phyloP scores from a whole-genome alignment of 2,329 filamentous ascomycete species.

The Botryotinia convoluta region DNA sequence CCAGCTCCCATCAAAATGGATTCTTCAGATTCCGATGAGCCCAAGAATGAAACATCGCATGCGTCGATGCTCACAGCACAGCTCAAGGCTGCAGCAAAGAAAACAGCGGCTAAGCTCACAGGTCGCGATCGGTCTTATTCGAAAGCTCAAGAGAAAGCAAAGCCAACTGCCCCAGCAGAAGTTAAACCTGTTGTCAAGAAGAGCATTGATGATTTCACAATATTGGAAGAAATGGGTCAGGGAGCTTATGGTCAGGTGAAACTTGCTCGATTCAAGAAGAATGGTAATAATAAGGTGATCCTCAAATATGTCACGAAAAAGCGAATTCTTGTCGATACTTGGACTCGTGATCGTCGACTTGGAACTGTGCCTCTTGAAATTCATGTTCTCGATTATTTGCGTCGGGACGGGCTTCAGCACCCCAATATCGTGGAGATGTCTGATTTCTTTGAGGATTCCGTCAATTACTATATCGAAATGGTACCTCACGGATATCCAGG shows the following conservation, averaged over 20 bases:
- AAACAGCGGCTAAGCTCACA: conserved; percentile 53
- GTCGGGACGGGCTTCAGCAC: conserved; percentile 65
- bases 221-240: conserved; percentile 97
- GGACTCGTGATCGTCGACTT: conserved; percentile 88
- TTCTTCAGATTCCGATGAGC: conserved; percentile 50
- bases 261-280: conserved; percentile 80
- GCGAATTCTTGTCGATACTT: conserved; percentile 95
- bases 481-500: conserved; percentile 89
- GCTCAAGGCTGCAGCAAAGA: conserved; percentile 55
- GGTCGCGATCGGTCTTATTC: conserved; percentile 40
- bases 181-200: conserved; percentile 61
- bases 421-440: conserved; percentile 72
- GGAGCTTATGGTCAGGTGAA: conserved; percentile 98
- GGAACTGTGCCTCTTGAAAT: conserved; percentile 97
- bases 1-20: conserved; percentile 56
- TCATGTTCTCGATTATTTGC: conserved; percentile 90
- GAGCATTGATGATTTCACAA: conserved; percentile 83
- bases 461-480: conserved; percentile 99
- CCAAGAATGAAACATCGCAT: conserved; percentile 42
- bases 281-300: conserved; percentile 76
- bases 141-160: conserved; percentile 38
- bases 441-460: conserved; percentile 73
- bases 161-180: conserved; percentile 37
- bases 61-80: conserved; percentile 53
- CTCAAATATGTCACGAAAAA: conserved; percentile 98